Conservation (phyloP, 257 asterid species). For the Petunia axillaris region DNA sequence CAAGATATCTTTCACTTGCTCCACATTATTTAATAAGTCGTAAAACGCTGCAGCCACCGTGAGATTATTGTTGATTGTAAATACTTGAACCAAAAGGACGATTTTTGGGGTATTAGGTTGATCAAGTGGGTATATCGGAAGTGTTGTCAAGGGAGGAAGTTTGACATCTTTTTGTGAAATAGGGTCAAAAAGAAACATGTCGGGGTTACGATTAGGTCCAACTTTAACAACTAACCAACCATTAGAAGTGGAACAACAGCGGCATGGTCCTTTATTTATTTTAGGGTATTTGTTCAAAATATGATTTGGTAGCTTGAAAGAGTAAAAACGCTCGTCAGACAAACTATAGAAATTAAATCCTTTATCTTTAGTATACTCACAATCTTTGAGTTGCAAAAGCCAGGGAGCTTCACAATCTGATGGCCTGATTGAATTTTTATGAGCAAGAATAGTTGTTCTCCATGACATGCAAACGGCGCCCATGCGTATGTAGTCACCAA, state of each 20-base stretch:
- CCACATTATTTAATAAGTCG: background rate
- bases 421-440: background rate
- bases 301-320: background rate
- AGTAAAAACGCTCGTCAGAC: background rate
- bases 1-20: background rate
- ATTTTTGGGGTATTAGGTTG: background rate
- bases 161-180: background rate
- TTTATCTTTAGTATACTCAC: background rate
- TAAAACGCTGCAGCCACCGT: background rate
- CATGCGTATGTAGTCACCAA: background rate
- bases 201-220: background rate
- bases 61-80: background rate
- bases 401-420: background rate
- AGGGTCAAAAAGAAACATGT: slow-evolving; percentile 1
- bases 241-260: background rate
- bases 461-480: background rate
- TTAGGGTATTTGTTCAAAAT: slow-evolving; percentile 4
- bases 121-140: background rate
- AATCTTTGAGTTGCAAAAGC: background rate
- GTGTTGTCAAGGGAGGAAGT: background rate
- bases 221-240: background rate
- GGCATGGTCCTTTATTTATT: no score
- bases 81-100: background rate
- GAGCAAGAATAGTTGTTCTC: background rate
- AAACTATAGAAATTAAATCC: background rate